phyloP scores from a whole-genome alignment of 139 green algal genomes.

The Asterochloris sp. region DNA sequence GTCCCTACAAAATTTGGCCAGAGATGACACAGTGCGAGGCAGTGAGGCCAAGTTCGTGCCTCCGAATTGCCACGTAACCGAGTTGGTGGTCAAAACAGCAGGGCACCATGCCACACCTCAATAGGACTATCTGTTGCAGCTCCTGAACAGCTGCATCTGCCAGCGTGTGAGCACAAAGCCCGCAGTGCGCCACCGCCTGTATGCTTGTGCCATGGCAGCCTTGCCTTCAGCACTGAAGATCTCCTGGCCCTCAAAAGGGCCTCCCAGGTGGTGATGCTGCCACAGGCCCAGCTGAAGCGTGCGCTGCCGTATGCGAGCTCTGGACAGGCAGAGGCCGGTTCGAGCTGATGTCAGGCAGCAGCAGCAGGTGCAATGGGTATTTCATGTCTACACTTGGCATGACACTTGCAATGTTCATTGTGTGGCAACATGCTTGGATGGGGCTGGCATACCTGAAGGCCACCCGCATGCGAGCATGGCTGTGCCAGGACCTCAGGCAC shows the following conservation, averaged over 20 bases:
- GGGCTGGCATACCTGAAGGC: background rate
- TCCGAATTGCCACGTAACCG: background rate
- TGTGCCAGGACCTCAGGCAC: background rate
- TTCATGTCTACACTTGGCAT: background rate
- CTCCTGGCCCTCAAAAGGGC: background rate
- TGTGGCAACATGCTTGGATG: background rate
- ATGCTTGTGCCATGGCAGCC: background rate
- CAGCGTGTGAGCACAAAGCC: conserved; percentile 1
- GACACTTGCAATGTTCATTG: background rate
- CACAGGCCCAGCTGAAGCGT: background rate
- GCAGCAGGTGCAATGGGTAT: background rate
- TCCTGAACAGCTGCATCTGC: background rate
- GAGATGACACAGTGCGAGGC: conserved; percentile 9
- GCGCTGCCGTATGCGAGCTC: background rate
- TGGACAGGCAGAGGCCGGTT: background rate
- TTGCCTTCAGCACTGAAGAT: conserved; percentile 6
- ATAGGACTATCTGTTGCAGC: background rate
- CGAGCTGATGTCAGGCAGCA: background rate
- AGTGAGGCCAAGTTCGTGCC: conserved; percentile 9
- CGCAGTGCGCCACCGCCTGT: conserved; percentile 9
- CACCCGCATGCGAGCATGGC: background rate
- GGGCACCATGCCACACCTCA: background rate
- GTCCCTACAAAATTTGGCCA: too few species aligned
- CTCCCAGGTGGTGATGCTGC: conserved; percentile 1
- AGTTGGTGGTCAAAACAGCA: background rate